Evolutionary conservation across 192 early-diverging fungal species (phyloP), one percentile per base, ranked within the genome.

Genomic region (Neocallimastix lanati): DNA sequence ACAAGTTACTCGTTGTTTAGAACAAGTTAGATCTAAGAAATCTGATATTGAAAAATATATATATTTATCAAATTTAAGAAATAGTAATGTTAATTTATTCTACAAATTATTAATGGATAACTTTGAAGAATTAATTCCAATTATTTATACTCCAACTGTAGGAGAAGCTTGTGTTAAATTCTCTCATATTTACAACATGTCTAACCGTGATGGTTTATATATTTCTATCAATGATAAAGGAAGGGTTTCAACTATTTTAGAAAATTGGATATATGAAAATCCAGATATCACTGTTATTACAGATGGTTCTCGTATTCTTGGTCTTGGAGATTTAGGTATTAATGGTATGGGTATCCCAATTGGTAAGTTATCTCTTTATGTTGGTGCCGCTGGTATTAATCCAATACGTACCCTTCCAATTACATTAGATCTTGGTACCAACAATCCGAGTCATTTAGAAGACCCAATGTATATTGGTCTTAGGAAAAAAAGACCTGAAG

Each of bases 301-400:
- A 3, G 96, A 98, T 83, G 96, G 96, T 29, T 94, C 93, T 29
- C 91, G 95, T 80, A 96, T 98, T 81, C 87, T 98, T 50, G 96
- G 96, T 28, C 88, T 97, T 28, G 96, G 96, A 78, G 96, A 98
- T 83, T 89, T 96, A 36, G 96, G 96, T 83, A 90, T 97, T 77
- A 94, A 94, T 84, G 96, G 96, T 50, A 94, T 96, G 91, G 94
- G 95, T 77, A 98, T 98, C 81, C 93, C 94, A 25, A 92, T 96
- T 35, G 96, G 95, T 83, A 98, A 97, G 85, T 92, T 98, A 37
- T 94, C 95, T 81, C 89, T 98, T 29, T 97, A 96, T 80, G 91
- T 94, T 12, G 92, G 91, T 14, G 93, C 90, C 67, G 93, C 90
- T 25, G 96, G 96, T 67, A 90, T 98, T 77, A 90, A 96, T 81